Percentiles rank a stretch among this genome's conserved stretches.
Evolutionary conservation across 208 protist genomes (phyloP).

Genomic region (Leptomonas pyrrhocoris): DNA sequence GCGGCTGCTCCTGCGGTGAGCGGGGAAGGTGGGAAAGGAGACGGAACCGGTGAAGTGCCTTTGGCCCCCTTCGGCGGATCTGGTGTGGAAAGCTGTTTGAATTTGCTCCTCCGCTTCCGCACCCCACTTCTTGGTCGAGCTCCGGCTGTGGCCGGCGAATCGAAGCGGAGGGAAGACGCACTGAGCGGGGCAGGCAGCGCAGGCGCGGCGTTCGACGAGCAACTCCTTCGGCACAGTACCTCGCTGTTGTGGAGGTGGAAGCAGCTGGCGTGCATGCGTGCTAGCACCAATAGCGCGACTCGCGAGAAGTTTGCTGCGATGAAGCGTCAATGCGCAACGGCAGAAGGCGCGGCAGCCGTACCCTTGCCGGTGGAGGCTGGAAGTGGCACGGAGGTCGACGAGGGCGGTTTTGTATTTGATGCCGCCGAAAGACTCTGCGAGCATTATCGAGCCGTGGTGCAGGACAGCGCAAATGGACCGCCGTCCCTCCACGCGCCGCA

Average conservation of each 20-base stretch:
- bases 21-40: not conserved
- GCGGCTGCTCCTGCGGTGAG: not conserved
- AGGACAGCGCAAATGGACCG: not conserved
- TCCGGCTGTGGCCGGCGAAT: not conserved
- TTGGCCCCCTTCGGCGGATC: constrained; percentile 9
- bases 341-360: not conserved
- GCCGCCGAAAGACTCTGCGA: not conserved
- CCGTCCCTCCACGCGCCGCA: not conserved
- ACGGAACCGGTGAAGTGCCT: not conserved
- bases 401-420: constrained; percentile 20
- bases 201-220: constrained; percentile 13
- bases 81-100: constrained; percentile 18
- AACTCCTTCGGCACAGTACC: constrained; percentile 16
- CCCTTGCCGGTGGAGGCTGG: not conserved
- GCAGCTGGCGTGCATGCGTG: constrained; percentile 27
- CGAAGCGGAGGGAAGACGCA: not conserved
- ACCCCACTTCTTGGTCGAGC: constrained; percentile 22
- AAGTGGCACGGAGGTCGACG: not conserved
- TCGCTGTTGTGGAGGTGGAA: constrained; percentile 26
- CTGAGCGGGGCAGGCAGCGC: not conserved
- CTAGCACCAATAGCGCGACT: constrained; percentile 9
- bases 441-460: not conserved
- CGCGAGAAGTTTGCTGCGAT: constrained; percentile 11
- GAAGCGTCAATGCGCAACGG: constrained; percentile 2
- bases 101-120: constrained; percentile 20